These are phyloP conservation scores for Mortierella antarctica DNA, from an alignment of 192 early-diverging fungal species.

Conservation along the genomic window DNA sequence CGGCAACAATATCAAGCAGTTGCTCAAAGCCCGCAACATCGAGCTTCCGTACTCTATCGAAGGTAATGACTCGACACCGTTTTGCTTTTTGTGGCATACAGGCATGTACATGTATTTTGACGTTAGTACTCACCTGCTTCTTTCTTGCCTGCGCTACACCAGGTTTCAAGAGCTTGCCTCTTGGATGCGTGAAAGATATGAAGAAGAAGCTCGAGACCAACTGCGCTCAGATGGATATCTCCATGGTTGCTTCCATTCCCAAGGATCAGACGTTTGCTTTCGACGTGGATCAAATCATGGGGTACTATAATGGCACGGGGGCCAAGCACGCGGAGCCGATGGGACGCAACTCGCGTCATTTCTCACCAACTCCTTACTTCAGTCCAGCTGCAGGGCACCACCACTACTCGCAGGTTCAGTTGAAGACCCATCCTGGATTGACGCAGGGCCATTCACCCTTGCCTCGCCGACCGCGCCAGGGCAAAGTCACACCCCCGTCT, in stretches of 20 bases:
- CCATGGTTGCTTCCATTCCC: slow-evolving; percentile 13
- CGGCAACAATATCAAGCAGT: slow-evolving; percentile 20
- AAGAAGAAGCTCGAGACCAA: neutral
- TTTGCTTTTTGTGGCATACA: neutral
- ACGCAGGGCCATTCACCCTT: slow-evolving; percentile 34
- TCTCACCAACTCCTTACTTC: slow-evolving; percentile 48
- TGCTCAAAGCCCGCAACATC: slow-evolving; percentile 42
- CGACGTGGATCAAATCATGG: slow-evolving; percentile 43
- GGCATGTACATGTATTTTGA: neutral
- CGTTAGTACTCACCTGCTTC: neutral
- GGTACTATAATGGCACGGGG: slow-evolving; percentile 29
- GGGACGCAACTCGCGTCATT: slow-evolving; percentile 47
- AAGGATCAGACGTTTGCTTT: slow-evolving; percentile 47
- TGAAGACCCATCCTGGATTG: slow-evolving; percentile 43
- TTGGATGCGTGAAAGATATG: slow-evolving; percentile 20
- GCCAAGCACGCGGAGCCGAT: slow-evolving; percentile 11
- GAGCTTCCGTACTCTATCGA: slow-evolving; percentile 31
- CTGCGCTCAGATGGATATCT: slow-evolving; percentile 8
- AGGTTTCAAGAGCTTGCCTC: slow-evolving; percentile 27
- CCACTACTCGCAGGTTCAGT: slow-evolving; percentile 3
- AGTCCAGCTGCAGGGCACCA: slow-evolving; percentile 18
- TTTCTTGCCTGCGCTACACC: neutral
- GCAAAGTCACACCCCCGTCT: slow-evolving; percentile 31
- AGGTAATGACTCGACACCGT: slow-evolving; percentile 16
- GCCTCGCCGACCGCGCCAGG: slow-evolving; percentile 40